Evolutionary conservation across 2,329 filamentous ascomycete genomes (phyloP).

Genomic region (Beauveria pseudobassiana): DNA sequence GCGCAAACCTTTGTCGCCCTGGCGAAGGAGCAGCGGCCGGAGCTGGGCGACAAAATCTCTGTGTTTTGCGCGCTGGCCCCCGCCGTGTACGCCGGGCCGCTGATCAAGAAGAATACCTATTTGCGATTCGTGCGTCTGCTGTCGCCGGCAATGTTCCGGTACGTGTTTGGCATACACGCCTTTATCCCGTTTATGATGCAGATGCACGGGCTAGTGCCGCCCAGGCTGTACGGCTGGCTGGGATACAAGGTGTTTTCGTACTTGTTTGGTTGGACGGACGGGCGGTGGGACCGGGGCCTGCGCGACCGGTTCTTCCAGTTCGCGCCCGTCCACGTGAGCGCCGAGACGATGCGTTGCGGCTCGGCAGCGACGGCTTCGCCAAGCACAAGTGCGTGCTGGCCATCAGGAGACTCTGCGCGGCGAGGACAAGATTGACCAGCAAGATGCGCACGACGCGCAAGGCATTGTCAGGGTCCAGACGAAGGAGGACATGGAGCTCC

Average conservation of each 20-base stretch:
- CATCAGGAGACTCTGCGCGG: constrained; percentile 62
- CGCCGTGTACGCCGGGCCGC: constrained; percentile 78
- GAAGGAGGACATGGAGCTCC: constrained; percentile 23
- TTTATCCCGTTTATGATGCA: constrained; percentile 93
- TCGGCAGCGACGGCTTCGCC: constrained; percentile 75
- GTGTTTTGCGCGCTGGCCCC: constrained; percentile 90
- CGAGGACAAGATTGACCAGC: constrained; percentile 56
- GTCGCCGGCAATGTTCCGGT: constrained; percentile 64
- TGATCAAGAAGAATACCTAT: constrained; percentile 81
- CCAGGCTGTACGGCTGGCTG: constrained; percentile 66
- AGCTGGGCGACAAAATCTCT: constrained; percentile 72
- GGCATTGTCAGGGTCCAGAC: constrained; percentile 13
- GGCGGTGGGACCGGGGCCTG: constrained; percentile 73
- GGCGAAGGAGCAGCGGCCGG: constrained; percentile 82
- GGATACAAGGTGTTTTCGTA: constrained; percentile 88
- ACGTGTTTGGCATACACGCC: constrained; percentile 84
- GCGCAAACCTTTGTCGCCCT: constrained; percentile 82
- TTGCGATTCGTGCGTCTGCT: constrained; percentile 88
- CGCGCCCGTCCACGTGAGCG: constrained; percentile 80
- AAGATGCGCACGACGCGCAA: constrained; percentile 17
- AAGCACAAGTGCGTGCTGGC: constrained; percentile 78
- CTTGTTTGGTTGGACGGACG: constrained; percentile 81
- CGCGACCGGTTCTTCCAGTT: constrained; percentile 85
- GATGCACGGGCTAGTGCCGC: constrained; percentile 62
- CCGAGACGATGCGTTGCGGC: constrained; percentile 93